Evolutionary conservation across 495 filamentous ascomycete genomes (phyloP), one percentile per base, ranked within the genome.

Genomic region (Trichoderma virens): DNA sequence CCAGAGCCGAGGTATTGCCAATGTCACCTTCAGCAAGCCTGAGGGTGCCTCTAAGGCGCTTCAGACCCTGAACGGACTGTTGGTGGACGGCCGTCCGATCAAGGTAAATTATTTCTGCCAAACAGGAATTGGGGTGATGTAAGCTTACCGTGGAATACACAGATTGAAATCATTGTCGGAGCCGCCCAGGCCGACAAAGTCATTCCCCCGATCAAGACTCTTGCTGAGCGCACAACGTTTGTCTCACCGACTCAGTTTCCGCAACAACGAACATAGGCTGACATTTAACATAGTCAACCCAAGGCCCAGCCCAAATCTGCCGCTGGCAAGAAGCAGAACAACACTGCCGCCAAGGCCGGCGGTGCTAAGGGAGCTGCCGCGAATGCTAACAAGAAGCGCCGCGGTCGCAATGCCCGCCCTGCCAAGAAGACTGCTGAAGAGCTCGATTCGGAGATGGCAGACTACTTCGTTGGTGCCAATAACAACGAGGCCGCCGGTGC

Each of bases 351-450:
- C 13, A 79, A 76, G 68, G 74, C 74, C 60, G 70, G 66, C 28
- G 70, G 74, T 43, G 78, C 74, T 34, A 77, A 74, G 62, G 71
- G 72, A 25, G 70, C 67, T 27, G 72, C 77, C 63, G 79, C 79
- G 68, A 79, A 80, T 41, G 82, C 80, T 56, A 78, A 78, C 59
- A 78, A 78, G 75, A 82, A 83, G 68, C 75, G 78, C 65, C 75
- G 80, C 51, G 69, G 74, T 41, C 83, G 84, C 63, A 84, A 77
- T 68, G 73, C 79, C 65, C 90, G 90, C 61, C 85, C 85, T 6
- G 75, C 81, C n/a, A 96, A 95, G 86, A 96, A 96, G 86, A 92
- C 90, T 13, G 84, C 86, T 3, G 92, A 96, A 72, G 91, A 97
- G 78, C 82, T 97, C 13, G 93, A 97, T 73, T 90, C 89, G 8